phyloP scores from a whole-genome alignment of 371 early-diverging fungal species.

The Actinomortierella ambigua region DNA sequence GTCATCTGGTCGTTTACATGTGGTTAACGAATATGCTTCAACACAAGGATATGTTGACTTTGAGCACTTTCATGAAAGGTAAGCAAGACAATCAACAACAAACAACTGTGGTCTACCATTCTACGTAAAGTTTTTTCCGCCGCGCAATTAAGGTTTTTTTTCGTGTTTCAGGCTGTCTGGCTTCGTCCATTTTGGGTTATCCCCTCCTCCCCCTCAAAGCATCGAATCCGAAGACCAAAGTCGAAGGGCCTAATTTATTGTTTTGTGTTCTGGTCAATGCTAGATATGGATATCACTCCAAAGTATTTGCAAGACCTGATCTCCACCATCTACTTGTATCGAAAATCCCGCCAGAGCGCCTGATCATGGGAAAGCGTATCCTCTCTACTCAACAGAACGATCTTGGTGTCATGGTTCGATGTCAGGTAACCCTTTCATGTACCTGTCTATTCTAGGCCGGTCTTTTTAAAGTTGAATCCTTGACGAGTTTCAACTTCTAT shows the following conservation, averaged over 20 bases:
- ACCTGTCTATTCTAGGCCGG: no score
- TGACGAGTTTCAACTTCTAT: no score
- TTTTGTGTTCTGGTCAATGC: not conserved
- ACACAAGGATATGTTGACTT: conserved; percentile 30
- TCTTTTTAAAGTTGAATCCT: no score
- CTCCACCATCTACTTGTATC: conserved; percentile 18
- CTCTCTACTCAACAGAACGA: conserved; percentile 28
- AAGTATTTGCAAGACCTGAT: conserved; percentile 36
- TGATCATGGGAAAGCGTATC: conserved; percentile 35
- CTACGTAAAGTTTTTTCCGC: not conserved
- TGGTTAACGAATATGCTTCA: conserved; percentile 26
- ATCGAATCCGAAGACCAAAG: not conserved
- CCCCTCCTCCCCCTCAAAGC: not conserved
- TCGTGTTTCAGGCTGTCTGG: not conserved
- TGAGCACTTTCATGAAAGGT: conserved; percentile 34
- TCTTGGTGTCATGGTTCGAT: conserved; percentile 19
- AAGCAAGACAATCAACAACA: not conserved
- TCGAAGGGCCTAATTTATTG: not conserved
- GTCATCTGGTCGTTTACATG: conserved; percentile 20
- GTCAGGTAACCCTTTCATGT: no score
- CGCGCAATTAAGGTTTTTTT: not conserved
- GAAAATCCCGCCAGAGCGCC: conserved; percentile 20
- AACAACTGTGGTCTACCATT: not conserved
- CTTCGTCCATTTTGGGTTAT: not conserved
- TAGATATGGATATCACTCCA: conserved; percentile 33